Base-by-base conservation (phyloP, 495 filamentous ascomycete genomes). In the Penicillium turbatum region DNA sequence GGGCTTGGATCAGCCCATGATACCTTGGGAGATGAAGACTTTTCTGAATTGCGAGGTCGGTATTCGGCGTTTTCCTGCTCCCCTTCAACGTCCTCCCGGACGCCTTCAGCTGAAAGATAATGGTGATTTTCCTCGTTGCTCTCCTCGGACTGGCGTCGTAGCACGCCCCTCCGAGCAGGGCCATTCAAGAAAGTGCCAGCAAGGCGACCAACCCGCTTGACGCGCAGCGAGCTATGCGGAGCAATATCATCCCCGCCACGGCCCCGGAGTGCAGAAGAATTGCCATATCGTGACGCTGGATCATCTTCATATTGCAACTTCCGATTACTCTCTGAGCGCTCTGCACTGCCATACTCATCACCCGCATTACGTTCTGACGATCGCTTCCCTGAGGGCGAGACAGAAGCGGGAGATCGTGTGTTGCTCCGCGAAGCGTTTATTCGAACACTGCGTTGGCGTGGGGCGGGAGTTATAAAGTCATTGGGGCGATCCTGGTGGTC, bases 161-260 rank as follows among this genome's bases (percentile, higher is more conserved):
- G 61, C 15, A 86, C 80, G 12, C 86, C 87, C 55, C 88, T 74
- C 51, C 88, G 80, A 17, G 86, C 87, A 8, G 88, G 87, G 0
- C 86, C 86, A 52, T 83, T 89, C 19, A 90, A 71, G 58, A 89
- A 90, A 52, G 78, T 82, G 0, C 88, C 88, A 8, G 85, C 82
- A 6, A 85, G 70, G 57, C 87, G 86, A 13, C 82, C 84, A 27
- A 89, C 78, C 56, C 86, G 76, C 68, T 88, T 90, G n/a, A 87
- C 71, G 1, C 87, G 82, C 69, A 88, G 73, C 15, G 87, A 87
- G 62, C 82, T 86, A 54, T 84, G 86, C 0, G 81, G 68, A 1
- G 79, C 83, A 19, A 71, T 65, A 3, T 86, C 84, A 5, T 86
- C 84, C 0, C 69, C 69, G 51, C 72, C 69, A 31, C 72, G 74